Conservation (phyloP, 2,329 filamentous ascomycete species). For the Colletotrichum euphorbiae region DNA sequence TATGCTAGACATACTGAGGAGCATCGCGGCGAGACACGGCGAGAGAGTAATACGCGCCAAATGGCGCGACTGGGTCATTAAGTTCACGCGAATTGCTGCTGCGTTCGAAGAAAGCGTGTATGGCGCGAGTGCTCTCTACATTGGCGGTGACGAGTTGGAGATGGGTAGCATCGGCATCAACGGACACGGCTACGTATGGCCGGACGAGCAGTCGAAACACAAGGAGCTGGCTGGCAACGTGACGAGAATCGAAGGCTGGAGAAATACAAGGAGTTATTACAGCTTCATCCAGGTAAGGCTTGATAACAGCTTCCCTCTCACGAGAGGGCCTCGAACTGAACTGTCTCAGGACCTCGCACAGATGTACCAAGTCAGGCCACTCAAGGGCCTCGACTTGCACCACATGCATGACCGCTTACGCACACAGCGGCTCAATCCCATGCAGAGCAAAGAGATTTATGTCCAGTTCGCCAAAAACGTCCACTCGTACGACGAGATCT, state of each 20-base stretch:
- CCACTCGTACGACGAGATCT: constrained; percentile 85
- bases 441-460: constrained; percentile 87
- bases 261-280: constrained; percentile 94
- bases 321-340: constrained; percentile 31
- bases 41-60: constrained; percentile 91
- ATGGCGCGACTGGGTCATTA: constrained; percentile 94
- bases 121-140: constrained; percentile 88
- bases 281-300: constrained; percentile 84
- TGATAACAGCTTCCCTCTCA: not conserved
- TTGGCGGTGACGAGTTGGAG: constrained; percentile 80
- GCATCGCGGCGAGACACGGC: constrained; percentile 86
- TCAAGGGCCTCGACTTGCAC: constrained; percentile 86
- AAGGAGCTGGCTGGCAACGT: constrained; percentile 92
- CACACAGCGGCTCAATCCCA: constrained; percentile 79
- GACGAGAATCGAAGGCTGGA: constrained; percentile 95
- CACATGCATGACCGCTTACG: constrained; percentile 94
- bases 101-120: constrained; percentile 97
- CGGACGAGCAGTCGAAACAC: constrained; percentile 82
- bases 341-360: constrained; percentile 70
- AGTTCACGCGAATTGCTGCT: constrained; percentile 91
- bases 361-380: constrained; percentile 72
- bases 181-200: constrained; percentile 96
- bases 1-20: constrained; percentile 86
- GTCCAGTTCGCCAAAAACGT: constrained; percentile 81
- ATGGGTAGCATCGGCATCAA: constrained; percentile 68